These are phyloP conservation scores for Hanseniaspora sp. DNA, from an alignment of 1,139 yeast genomes.

Conservation along the genomic window DNA sequence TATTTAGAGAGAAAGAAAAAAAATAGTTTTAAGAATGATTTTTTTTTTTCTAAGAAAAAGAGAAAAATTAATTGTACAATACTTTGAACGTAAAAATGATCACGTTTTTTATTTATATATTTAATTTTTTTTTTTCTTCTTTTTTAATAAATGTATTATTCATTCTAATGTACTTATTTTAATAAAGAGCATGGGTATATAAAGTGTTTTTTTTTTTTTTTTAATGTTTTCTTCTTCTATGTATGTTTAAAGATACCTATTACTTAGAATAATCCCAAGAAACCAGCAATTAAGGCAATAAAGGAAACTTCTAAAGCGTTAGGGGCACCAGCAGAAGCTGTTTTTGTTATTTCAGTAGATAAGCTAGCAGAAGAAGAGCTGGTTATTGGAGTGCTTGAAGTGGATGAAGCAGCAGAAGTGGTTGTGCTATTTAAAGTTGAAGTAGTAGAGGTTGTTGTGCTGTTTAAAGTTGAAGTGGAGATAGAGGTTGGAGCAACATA, in stretches of 20 bases:
- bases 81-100: not conserved
- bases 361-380: conserved; percentile 15
- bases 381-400: not conserved
- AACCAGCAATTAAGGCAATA: conserved; percentile 28
- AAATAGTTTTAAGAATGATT: no score
- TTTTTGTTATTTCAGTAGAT: conserved; percentile 2
- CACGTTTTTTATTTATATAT: not conserved
- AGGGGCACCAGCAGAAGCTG: conserved; percentile 27
- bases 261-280: conserved; percentile 27
- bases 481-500: conserved; percentile 18
- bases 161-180: no score
- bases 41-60: not conserved
- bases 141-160: no score
- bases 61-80: no score
- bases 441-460: conserved; percentile 9
- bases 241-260: not conserved
- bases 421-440: conserved; percentile 5
- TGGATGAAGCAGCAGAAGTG: conserved; percentile 19
- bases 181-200: not conserved
- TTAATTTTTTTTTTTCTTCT: no score
- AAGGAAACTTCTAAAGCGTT: conserved; percentile 26
- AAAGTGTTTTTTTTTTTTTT: not conserved
- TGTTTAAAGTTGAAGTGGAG: conserved; percentile 16
- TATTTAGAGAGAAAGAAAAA: no score
- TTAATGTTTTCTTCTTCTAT: not conserved